A percentile compares a stretch with the other conserved stretches of the same genome.
These are phyloP conservation scores for Yamadazyma oceani DNA, from an alignment of 1,139 yeast genomes.

Conservation along the genomic window DNA sequence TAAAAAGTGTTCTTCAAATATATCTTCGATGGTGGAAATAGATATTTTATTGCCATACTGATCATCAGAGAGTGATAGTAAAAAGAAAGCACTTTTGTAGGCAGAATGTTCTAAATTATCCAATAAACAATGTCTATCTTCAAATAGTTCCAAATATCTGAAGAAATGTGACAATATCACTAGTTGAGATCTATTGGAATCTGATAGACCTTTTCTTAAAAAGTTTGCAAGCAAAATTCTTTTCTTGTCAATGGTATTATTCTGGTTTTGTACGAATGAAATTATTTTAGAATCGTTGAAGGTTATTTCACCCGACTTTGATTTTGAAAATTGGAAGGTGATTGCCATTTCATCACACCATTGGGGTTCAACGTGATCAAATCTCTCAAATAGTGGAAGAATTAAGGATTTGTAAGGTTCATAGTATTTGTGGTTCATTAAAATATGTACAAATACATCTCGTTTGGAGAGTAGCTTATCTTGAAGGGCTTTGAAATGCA, in stretches of 20 bases:
- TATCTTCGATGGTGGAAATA: not conserved
- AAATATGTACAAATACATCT: conserved; percentile 20
- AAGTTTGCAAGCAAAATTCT: conserved; percentile 22
- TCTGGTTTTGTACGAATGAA: conserved; percentile 16
- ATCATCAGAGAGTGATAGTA: conserved; percentile 13
- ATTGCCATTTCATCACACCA: conserved; percentile 27
- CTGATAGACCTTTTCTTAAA: conserved; percentile 20
- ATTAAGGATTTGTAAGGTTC: conserved; percentile 19
- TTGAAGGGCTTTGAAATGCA: conserved; percentile 14
- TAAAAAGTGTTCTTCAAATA: conserved; percentile 4
- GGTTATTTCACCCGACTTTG: conserved; percentile 10
- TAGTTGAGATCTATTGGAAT: conserved; percentile 11
- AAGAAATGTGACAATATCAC: conserved; percentile 16
- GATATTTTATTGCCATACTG: not conserved
- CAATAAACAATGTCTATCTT: conserved; percentile 24
- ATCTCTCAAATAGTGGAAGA: conserved; percentile 15
- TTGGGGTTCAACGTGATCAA: conserved; percentile 8
- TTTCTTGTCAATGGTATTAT: conserved; percentile 12
- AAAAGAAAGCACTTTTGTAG: conserved; percentile 21
- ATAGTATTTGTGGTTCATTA: conserved; percentile 23
- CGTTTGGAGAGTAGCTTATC: conserved; percentile 17
- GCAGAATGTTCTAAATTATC: conserved; percentile 15
- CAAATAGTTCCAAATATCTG: conserved; percentile 15
- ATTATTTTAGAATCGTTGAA: conserved; percentile 17
- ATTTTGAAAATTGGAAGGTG: conserved; percentile 20